Conservation (phyloP, 106 monocot species). For the Dendrobium catenatum region DNA sequence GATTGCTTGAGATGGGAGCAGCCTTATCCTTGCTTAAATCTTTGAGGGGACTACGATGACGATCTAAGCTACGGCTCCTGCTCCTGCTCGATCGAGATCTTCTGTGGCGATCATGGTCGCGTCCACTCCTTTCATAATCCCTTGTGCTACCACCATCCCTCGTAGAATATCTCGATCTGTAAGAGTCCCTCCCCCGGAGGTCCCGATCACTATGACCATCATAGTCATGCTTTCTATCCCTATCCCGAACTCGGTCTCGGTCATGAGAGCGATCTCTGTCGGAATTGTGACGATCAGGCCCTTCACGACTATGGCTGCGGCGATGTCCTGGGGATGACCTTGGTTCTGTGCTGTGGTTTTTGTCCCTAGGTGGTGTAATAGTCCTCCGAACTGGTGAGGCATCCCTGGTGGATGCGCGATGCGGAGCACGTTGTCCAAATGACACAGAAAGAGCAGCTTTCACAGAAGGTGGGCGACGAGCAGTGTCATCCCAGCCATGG, state of each 20-base stretch:
- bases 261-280: conserved; percentile 18
- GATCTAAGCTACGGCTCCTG: conserved; percentile 28
- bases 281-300: conserved; percentile 23
- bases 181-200: conserved; percentile 18
- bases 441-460: conserved; percentile 90
- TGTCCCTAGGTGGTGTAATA: conserved; percentile 29
- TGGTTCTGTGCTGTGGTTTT: conserved; percentile 20
- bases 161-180: conserved; percentile 23
- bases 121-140: conserved; percentile 27
- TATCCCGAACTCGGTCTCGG: conserved; percentile 11
- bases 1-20: conserved; percentile 34
- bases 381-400: conserved; percentile 80
- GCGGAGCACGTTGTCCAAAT: conserved; percentile 92
- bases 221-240: conserved; percentile 9
- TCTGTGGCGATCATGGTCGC: conserved; percentile 16
- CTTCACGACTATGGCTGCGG: conserved; percentile 27
- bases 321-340: conserved; percentile 15
- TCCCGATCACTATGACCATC: conserved; percentile 22
- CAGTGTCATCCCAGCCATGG: conserved; percentile 72
- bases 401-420: conserved; percentile 84
- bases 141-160: conserved; percentile 21
- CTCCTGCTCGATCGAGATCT: conserved; percentile 39
- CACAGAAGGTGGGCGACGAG: conserved; percentile 81
- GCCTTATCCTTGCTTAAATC: conserved; percentile 42
- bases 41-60: conserved; percentile 38